Base-by-base conservation (phyloP, 2,329 filamentous ascomycete genomes). In the Aspergillus transmontanensis region DNA sequence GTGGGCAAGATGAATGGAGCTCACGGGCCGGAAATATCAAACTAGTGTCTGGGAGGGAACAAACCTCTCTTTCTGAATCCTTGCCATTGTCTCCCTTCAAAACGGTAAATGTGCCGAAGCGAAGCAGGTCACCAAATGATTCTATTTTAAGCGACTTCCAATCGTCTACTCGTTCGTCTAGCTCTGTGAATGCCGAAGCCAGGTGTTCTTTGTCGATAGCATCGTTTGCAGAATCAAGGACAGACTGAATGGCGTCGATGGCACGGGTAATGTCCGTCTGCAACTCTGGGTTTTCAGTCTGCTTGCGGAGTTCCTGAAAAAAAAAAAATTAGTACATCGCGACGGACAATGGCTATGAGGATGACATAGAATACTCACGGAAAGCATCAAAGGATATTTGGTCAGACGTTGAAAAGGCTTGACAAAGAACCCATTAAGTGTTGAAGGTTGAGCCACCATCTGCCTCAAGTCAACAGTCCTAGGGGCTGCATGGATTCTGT, bases 401-500 rank as follows among this genome's bases (percentile, higher is more conserved):
- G 94, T 92, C 63, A 99, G 82, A 70, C 95, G 87, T 79, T 99
- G 95, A 84, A 99, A 97, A 1, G 95, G 95, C 76, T 99, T 99
- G 57, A 99, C 84, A 36, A 99, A 82, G 75, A 99, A 99, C 4
- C 93, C 93, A 70, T 95, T 93, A 19, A 98, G 82, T 0, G 93
- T 93, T 66, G 94, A 93, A 63, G 92, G 92, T 71, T 94, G 93
- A 65, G 92, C 89, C 6, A 95, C 92, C 73, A 97, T 95, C 72
- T 88, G 86, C 45, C 85, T 82, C 70, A 89, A 82, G 65, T 89
- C 69, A 85, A 88, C 59, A 88, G 93, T 57, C 86, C 90, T 50
- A 41, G 80, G 79, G 14, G 92, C 92, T 36, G 86, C 81, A 68
- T 87, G 86, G 58, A 98, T 92, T 76, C 95, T 96, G 71, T 95